These are phyloP conservation scores for Hygrophoropsis aurantiaca DNA, from an alignment of 768 basidiomycete genomes.

Conservation along the genomic window DNA sequence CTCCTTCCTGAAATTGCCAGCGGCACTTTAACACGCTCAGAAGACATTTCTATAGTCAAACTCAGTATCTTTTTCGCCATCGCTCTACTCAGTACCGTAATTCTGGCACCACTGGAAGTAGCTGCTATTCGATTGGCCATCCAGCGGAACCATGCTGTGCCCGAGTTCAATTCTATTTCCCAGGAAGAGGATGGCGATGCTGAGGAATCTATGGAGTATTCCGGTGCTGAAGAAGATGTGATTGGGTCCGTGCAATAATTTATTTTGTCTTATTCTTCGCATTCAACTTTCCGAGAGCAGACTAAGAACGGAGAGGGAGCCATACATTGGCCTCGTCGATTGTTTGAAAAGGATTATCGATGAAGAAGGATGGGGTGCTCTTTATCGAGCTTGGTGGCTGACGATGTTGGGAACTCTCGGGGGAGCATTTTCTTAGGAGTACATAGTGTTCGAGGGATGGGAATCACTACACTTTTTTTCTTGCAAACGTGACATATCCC, in stretches of 20 bases:
- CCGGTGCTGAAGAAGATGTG: slow-evolving; percentile 76
- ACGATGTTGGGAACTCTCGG: slow-evolving; percentile 62
- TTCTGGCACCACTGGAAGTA: slow-evolving; percentile 79
- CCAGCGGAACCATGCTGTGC: slow-evolving; percentile 78
- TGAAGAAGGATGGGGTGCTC: slow-evolving; percentile 72
- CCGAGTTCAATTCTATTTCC: slow-evolving; percentile 71
- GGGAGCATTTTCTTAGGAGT: slow-evolving; percentile 45
- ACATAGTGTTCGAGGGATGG: too few relatives aligned
- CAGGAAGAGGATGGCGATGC: slow-evolving; percentile 72
- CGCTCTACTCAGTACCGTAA: slow-evolving; percentile 51
- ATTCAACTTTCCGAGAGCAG: slow-evolving; percentile 33
- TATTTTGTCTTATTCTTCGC: background rate
- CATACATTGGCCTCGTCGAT: slow-evolving; percentile 73
- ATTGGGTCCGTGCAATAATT: slow-evolving; percentile 62
- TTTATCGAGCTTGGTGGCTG: slow-evolving; percentile 88
- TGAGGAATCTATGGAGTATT: slow-evolving; percentile 60
- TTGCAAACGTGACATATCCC: too few relatives aligned
- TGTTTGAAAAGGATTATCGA: slow-evolving; percentile 74
- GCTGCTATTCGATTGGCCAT: slow-evolving; percentile 77
- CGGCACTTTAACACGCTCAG: slow-evolving; percentile 29
- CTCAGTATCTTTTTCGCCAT: slow-evolving; percentile 57
- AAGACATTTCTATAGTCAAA: slow-evolving; percentile 49
- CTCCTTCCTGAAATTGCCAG: slow-evolving; percentile 55
- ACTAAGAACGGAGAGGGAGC: slow-evolving; percentile 74
- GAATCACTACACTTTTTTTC: too few relatives aligned